Evolutionary conservation across 208 protist species (phyloP).

Genomic region (Acanthamoeba sp.): DNA sequence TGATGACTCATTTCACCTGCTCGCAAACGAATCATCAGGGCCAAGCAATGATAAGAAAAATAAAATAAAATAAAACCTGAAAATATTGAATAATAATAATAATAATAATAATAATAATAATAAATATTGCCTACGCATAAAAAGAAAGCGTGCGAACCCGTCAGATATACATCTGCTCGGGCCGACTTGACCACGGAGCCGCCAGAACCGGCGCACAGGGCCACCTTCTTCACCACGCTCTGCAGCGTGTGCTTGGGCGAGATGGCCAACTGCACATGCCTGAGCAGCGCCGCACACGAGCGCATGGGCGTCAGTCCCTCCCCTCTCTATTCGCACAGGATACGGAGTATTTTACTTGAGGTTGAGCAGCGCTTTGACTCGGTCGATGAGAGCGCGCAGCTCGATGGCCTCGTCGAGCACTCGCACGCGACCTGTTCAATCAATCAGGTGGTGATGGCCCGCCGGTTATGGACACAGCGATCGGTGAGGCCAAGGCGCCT

Average conservation of each 20-base stretch:
- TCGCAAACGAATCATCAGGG: no score
- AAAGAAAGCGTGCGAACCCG: no score
- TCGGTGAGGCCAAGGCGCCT: no score
- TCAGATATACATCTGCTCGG: constrained; percentile 78
- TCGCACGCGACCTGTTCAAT: constrained; percentile 15
- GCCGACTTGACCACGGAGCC: constrained; percentile 64
- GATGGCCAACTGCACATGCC: background rate
- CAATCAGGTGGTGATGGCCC: background rate
- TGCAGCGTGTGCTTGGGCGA: background rate
- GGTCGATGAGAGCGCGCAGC: constrained; percentile 60
- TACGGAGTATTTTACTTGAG: constrained; percentile 43
- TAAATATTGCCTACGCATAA: no score
- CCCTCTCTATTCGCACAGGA: no score
- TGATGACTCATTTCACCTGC: constrained; percentile 80
- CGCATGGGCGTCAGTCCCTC: no score
- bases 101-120: no score
- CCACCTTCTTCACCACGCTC: constrained; percentile 71
- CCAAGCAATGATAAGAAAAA: no score
- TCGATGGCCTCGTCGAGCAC: background rate
- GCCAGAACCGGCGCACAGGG: constrained; percentile 79
- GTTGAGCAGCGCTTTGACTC: constrained; percentile 74
- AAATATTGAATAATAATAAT: no score
- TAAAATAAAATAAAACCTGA: no score
- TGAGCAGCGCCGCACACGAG: background rate
- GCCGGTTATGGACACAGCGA: no score